These are phyloP conservation scores for Capsella bursapastoris DNA, from an alignment of 345 rosid genomes.

Conservation along the genomic window DNA sequence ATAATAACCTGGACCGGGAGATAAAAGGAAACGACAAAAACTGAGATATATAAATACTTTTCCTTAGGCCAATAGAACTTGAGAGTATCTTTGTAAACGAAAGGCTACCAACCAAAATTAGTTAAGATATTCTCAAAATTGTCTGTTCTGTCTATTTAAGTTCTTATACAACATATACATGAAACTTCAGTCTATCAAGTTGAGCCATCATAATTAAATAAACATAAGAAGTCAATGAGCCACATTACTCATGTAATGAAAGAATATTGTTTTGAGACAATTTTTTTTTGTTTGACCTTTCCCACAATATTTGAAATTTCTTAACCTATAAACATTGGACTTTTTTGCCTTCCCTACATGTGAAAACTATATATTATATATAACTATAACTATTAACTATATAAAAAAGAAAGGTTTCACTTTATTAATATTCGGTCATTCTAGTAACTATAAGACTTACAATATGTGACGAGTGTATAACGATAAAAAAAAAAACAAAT, in stretches of 20 bases:
- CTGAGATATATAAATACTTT: background rate
- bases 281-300: slow-evolving; percentile 40
- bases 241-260: slow-evolving; percentile 25
- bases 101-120: no score
- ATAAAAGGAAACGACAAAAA: slow-evolving; percentile 3
- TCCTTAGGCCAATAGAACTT: background rate
- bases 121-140: background rate
- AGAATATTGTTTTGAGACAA: slow-evolving; percentile 3
- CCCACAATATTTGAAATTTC: background rate
- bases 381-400: background rate
- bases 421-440: background rate
- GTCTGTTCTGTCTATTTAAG: background rate
- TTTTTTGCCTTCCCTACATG: slow-evolving; percentile 33
- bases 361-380: background rate
- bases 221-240: slow-evolving; percentile 35
- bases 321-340: slow-evolving; percentile 32
- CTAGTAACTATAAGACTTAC: background rate
- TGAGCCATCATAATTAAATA: background rate
- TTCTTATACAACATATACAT: background rate
- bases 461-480: background rate
- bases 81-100: background rate
- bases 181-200: slow-evolving; percentile 25
- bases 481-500: background rate
- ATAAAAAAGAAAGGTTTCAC: background rate
- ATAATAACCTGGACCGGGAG: slow-evolving; percentile 10